Base-by-base conservation (phyloP, 306 rosid genomes). In the Glycine latifolia region DNA sequence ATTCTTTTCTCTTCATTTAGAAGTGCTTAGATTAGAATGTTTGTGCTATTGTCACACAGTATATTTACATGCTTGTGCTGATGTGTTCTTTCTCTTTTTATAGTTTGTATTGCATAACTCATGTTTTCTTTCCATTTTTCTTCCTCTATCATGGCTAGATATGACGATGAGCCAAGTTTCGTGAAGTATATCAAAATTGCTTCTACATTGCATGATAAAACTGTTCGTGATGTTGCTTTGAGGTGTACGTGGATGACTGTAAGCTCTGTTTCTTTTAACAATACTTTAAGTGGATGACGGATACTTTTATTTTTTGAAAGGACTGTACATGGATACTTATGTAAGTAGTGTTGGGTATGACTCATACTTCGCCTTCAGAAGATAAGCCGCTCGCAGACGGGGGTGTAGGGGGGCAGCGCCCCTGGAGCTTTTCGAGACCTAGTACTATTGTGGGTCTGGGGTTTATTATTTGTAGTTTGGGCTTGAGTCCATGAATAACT, bases 231-330 rank as follows among this genome's bases (percentile, higher is more conserved):
- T 84, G 98, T 94, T 86, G 98, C 98, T 85, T 83, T 94, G 92
- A 89, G 98, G 94, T 91, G 94, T 91, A 86, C 91, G 88, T 94
- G 97, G 97, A 91, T 92, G 96, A 88, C 86, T 79, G 98, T 94
- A 89, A 83, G 94, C 77, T 67, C 89, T 71, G 13, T 68, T 74
- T 72, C 83, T 82, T 41, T 67, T 68, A 39, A 39, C 44, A 39
- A 39, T 37, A 37, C 41, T 37, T 37, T 37, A 37, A 2, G 41
- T 17, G 17, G 50, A 13, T 55, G 31, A 43, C 31, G 44, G 49
- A 39, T 50, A 37, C 49, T 20, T 71, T 58, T 31, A 11, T 26
- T 61, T 11, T 17, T 48, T 4, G 39, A 35, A 4, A 4, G 0
- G 4, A 4, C 39, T 4, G 31, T 26, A 26, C 31, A 26, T 26